Evolutionary conservation across 2,329 filamentous ascomycete species (phyloP), one percentile per base, ranked within the genome.

Genomic region (Ceratocystis albifundus): DNA sequence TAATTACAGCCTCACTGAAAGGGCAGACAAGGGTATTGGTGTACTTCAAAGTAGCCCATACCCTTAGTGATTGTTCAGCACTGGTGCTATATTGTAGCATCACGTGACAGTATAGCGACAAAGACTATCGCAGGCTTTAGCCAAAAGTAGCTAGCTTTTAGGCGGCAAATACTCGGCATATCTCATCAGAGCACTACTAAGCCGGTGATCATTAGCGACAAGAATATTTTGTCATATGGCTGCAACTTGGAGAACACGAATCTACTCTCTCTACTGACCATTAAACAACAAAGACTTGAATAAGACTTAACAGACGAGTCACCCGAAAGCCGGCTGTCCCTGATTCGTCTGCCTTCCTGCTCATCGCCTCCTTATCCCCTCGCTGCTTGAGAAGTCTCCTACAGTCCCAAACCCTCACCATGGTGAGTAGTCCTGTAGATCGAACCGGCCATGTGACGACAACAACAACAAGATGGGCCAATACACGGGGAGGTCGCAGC

Each of bases 351-450:
- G 53, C 3, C 25, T 32, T 22, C 28, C 17, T 30, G 12, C 53
- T 32, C 25, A 25, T 28, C 2, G n/a, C 53, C 28, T 30, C 28
- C 17, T 15, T 17, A 5, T 7, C 17, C 32, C 6, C 12, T 59
- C 6, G 28, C 53, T 59, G 25, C 25, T 59, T 30, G 53, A 32
- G 28, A 57, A 12, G 48, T n/a, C 48, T 20, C 45, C 45, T 20
- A 20, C 53, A 17, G 53, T 36, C 8, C 36, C 53, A 6, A 41
- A 20, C 53, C 12, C 25, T 55, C 59, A 66, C 57, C 36, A 66
- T 66, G 65, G 65, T 66, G 53, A 66, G 65, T 44, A 55, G 22
- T n/a, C 25, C 44, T 28, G 45, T 17, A 8, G 8, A 4, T n/a
- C 53, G 25, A 57, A 30, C 12, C 25, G 15, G 25, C 53, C 28